These are phyloP conservation scores for Niveomyces coronatus DNA, from an alignment of 2,329 filamentous ascomycete genomes.

Conservation along the genomic window DNA sequence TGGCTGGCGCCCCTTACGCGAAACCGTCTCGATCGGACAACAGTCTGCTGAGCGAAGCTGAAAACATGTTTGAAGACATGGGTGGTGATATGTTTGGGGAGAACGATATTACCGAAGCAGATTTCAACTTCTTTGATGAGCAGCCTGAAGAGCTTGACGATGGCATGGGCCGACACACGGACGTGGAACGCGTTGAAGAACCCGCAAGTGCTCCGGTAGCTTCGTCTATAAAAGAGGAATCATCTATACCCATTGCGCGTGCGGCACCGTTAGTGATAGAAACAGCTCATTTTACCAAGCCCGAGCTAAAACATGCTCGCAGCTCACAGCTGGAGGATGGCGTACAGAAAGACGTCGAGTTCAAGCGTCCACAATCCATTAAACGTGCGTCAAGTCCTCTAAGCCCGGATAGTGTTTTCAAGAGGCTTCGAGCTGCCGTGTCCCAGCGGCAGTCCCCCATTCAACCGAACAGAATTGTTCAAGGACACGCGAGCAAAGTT, in stretches of 20 bases:
- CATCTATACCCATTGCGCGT: slow-evolving; percentile 12
- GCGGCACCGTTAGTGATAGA: slow-evolving; percentile 15
- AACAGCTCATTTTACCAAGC: slow-evolving; percentile 43
- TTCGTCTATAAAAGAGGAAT: slow-evolving; percentile 11
- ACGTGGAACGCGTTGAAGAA: slow-evolving; percentile 17
- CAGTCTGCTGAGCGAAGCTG: slow-evolving; percentile 36
- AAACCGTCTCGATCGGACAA: slow-evolving; percentile 35
- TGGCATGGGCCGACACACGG: no score
- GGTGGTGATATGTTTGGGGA: slow-evolving; percentile 62
- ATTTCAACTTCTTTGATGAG: slow-evolving; percentile 77
- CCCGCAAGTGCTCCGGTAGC: slow-evolving; percentile 6
- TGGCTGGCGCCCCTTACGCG: slow-evolving; percentile 25
- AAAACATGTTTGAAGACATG: slow-evolving; percentile 58
- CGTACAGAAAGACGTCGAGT: slow-evolving; percentile 18
- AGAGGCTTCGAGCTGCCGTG: slow-evolving; percentile 42
- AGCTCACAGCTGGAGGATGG: slow-evolving; percentile 38
- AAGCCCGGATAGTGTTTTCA: slow-evolving; percentile 47
- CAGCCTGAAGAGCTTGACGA: slow-evolving; percentile 32
- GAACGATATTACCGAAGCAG: slow-evolving; percentile 68
- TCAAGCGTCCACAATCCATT: slow-evolving; percentile 19
- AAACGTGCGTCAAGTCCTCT: slow-evolving; percentile 49
- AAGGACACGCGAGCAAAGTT: slow-evolving; percentile 31
- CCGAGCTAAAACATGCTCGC: slow-evolving; percentile 47
- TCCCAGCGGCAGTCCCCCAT: slow-evolving; percentile 14
- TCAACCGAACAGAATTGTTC: slow-evolving; percentile 13